These are phyloP conservation scores for Odontarrhena argentea DNA, from an alignment of 345 rosid genomes.

Conservation along the genomic window DNA sequence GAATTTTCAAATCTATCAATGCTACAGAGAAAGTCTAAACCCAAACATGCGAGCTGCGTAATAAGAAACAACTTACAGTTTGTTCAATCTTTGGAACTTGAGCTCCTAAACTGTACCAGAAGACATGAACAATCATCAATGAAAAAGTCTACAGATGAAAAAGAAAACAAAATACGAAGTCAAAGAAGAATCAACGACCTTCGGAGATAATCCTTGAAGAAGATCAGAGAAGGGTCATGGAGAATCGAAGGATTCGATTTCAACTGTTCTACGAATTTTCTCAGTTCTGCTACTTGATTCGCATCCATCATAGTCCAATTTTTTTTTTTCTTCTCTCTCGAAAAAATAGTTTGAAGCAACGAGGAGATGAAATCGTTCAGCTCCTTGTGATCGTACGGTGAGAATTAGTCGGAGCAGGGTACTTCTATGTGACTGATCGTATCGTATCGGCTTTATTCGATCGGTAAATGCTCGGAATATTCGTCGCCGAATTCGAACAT, in stretches of 20 bases:
- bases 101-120: conserved; percentile 66
- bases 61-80: conserved; percentile 47
- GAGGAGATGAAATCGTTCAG: not conserved
- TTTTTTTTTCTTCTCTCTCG: conserved; percentile 3
- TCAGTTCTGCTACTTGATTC: conserved; percentile 49
- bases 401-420: not conserved
- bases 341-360: conserved; percentile 7
- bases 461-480: not conserved
- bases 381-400: conserved; percentile 17
- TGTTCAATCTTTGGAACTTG: conserved; percentile 54
- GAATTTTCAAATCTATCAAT: not conserved
- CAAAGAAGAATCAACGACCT: conserved; percentile 42
- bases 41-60: conserved; percentile 3
- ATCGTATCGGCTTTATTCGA: not conserved
- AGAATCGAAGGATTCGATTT: conserved; percentile 65
- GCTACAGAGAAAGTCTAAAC: conserved; percentile 4
- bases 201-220: conserved; percentile 69
- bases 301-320: conserved; percentile 45
- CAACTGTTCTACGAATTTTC: conserved; percentile 54
- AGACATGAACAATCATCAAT: conserved; percentile 12
- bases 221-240: conserved; percentile 58
- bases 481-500: not conserved
- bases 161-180: not conserved
- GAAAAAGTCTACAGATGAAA: not conserved
- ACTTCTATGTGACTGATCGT: not conserved